phyloP scores from a whole-genome alignment of 2,329 filamentous ascomycete species.

The Salinomyces thailandicus region DNA sequence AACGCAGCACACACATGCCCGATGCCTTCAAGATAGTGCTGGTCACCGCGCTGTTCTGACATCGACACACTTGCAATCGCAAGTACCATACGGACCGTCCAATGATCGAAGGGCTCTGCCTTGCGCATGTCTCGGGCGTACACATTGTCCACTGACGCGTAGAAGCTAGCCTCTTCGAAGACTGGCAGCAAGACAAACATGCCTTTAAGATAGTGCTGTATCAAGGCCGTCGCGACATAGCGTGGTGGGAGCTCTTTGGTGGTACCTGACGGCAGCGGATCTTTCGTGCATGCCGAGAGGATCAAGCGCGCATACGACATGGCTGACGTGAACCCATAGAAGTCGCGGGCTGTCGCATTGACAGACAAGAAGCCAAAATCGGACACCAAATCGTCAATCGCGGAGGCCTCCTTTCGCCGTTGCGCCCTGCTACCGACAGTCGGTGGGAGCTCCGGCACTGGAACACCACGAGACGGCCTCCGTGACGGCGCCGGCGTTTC shows the following conservation, averaged over 20 bases:
- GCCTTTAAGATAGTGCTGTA: slow-evolving; percentile 78
- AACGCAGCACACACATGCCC: slow-evolving; percentile 57
- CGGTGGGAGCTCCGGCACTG: slow-evolving; percentile 22
- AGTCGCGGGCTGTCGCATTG: slow-evolving; percentile 88
- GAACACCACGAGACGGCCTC: slow-evolving; percentile 30
- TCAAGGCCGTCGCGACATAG: slow-evolving; percentile 54
- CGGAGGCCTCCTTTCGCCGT: slow-evolving; percentile 59
- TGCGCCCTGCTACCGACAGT: slow-evolving; percentile 27
- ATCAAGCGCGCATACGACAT: slow-evolving; percentile 90
- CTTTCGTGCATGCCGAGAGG: slow-evolving; percentile 68
- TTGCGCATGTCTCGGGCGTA: slow-evolving; percentile 60
- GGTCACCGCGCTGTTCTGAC: slow-evolving; percentile 55
- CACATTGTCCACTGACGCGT: slow-evolving; percentile 67
- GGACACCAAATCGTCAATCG: slow-evolving; percentile 84
- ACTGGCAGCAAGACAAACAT: slow-evolving; percentile 71
- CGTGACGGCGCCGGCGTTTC: slow-evolving; percentile 39
- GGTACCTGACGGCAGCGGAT: slow-evolving; percentile 54
- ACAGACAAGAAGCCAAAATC: slow-evolving; percentile 93
- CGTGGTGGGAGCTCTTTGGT: slow-evolving; percentile 57
- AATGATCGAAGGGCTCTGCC: slow-evolving; percentile 61
- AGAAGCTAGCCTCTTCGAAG: slow-evolving; percentile 69
- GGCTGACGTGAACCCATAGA: slow-evolving; percentile 74
- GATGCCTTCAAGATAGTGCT: slow-evolving; percentile 51
- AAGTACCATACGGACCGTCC: slow-evolving; percentile 80
- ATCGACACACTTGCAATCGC: slow-evolving; percentile 69